Evolutionary conservation across 2,329 filamentous ascomycete genomes (phyloP).

Genomic region (Metarhizium guizhouense): DNA sequence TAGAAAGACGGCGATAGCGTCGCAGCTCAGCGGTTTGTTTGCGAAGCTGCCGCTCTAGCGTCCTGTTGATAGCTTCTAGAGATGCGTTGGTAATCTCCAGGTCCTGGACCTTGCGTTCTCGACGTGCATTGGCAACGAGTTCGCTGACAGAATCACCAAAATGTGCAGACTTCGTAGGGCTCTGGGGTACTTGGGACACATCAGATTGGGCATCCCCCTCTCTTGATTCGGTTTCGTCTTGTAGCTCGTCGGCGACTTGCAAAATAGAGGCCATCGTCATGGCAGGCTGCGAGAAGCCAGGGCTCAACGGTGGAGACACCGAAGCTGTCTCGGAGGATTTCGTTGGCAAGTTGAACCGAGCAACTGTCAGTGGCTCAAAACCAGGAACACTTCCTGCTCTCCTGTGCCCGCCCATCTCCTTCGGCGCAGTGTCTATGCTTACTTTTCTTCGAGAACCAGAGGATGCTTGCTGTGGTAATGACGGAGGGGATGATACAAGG

Average conservation of each 20-base stretch:
- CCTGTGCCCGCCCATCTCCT: slow-evolving; percentile 26
- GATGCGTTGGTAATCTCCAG: slow-evolving; percentile 95
- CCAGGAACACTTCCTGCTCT: slow-evolving; percentile 30
- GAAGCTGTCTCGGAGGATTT: slow-evolving; percentile 20
- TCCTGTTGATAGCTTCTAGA: slow-evolving; percentile 87
- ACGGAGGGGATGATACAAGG: slow-evolving; percentile 28
- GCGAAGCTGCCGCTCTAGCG: slow-evolving; percentile 80
- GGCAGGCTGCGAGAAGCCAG: slow-evolving; percentile 21
- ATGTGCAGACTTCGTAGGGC: slow-evolving; percentile 47
- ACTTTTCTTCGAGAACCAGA: slow-evolving; percentile 29
- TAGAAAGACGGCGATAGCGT: slow-evolving; percentile 75
- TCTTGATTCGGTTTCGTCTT: slow-evolving; percentile 18
- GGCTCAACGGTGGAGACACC: slow-evolving; percentile 26
- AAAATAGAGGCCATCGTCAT: slow-evolving; percentile 47
- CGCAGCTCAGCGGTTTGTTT: slow-evolving; percentile 86
- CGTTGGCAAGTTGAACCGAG: slow-evolving; percentile 23
- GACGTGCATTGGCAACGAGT: slow-evolving; percentile 75
- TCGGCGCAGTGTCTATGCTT: slow-evolving; percentile 32
- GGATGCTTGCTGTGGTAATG: slow-evolving; percentile 21
- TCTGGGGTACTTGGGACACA: slow-evolving; percentile 27
- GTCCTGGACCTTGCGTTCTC: slow-evolving; percentile 91
- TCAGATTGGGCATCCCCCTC: slow-evolving; percentile 24
- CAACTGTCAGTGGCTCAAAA: slow-evolving; percentile 26
- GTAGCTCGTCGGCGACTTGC: slow-evolving; percentile 45
- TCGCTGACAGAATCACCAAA: slow-evolving; percentile 59